phyloP scores from a whole-genome alignment of 306 rosid species.

The Quercus cerris region DNA sequence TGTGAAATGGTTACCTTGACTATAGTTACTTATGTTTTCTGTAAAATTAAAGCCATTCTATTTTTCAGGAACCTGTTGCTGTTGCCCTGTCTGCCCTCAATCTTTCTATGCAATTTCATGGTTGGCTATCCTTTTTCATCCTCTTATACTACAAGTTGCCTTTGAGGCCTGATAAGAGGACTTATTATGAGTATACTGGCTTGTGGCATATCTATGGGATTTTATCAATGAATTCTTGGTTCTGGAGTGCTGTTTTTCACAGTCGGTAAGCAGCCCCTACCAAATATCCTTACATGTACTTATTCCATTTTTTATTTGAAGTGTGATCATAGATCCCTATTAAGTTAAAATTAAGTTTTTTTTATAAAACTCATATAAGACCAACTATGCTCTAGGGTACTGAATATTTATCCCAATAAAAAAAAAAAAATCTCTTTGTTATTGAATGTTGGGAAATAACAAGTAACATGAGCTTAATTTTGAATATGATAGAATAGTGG shows the following conservation, averaged over 20 bases:
- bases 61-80: conserved; percentile 85
- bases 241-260: conserved; percentile 92
- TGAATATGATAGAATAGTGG: no score
- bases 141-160: conserved; percentile 84
- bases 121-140: conserved; percentile 97
- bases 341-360: no score
- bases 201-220: conserved; percentile 90
- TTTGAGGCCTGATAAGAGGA: conserved; percentile 60
- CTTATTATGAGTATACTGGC: conserved; percentile 81
- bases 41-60: conserved; percentile 16
- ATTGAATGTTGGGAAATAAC: no score
- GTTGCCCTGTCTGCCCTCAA: conserved; percentile 87
- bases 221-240: conserved; percentile 84
- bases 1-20: conserved; percentile 1
- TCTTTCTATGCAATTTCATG: conserved; percentile 96
- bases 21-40: conserved; percentile 18
- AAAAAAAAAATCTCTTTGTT: no score
- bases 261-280: conserved; percentile 63
- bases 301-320: neutral
- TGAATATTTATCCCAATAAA: no score
- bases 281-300: neutral
- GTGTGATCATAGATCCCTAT: neutral
- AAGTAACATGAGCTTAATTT: no score
- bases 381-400: no score
- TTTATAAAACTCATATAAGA: no score